phyloP scores from a whole-genome alignment of 371 early-diverging fungal species.

The Zancudomyces culisetae region DNA sequence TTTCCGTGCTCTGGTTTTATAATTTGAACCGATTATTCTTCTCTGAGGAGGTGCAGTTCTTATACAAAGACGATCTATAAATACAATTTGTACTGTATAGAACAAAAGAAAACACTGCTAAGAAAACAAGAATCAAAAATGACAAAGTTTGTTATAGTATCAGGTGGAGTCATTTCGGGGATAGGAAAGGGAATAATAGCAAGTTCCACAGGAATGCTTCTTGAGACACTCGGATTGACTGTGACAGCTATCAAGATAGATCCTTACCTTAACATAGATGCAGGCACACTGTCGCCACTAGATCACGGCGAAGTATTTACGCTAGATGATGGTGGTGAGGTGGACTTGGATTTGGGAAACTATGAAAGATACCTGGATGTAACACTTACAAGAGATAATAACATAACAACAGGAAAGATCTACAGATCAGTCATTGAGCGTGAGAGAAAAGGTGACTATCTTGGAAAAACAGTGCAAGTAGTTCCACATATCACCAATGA shows the following conservation, averaged over 20 bases:
- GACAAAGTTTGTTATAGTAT: conserved; percentile 92
- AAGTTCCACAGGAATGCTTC: conserved; percentile 87
- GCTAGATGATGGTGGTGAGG: conserved; percentile 98
- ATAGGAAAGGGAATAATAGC: conserved; percentile 99
- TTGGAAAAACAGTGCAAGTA: conserved; percentile 98
- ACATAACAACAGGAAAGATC: conserved; percentile 98
- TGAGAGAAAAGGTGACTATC: conserved; percentile 88
- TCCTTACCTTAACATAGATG: conserved; percentile 98
- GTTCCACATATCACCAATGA: conserved; percentile 97
- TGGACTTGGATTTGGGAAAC: conserved; percentile 97
- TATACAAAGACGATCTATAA: background rate
- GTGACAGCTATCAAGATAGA: conserved; percentile 99
- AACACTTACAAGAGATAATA: conserved; percentile 84
- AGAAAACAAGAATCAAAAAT: conserved; percentile 5
- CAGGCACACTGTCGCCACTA: conserved; percentile 90
- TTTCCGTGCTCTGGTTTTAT: no score
- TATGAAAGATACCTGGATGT: conserved; percentile 97
- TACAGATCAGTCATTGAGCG: conserved; percentile 89
- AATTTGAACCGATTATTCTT: no score
- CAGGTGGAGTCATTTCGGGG: conserved; percentile 97
- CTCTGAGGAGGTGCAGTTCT: no score
- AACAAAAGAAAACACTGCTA: no score
- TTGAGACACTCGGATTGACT: conserved; percentile 82
- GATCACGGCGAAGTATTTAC: conserved; percentile 99
- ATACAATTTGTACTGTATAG: background rate